Percentiles rank a stretch among this genome's conserved stretches.
phyloP scores from a whole-genome alignment of 352 stramenopile genomes.

The Halophytophthora polymorphica region DNA sequence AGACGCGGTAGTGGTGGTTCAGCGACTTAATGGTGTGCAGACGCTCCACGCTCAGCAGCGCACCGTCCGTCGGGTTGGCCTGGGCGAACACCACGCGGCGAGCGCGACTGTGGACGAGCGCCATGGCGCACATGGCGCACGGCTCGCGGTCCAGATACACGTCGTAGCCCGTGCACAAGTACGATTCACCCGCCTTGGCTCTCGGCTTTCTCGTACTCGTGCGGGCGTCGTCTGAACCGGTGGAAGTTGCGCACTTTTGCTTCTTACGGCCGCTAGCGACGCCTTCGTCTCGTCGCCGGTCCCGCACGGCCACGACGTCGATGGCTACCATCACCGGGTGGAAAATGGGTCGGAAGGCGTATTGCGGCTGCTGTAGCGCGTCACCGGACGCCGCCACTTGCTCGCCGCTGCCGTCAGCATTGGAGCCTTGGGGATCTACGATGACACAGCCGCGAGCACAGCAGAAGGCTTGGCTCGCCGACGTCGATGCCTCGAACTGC shows the following conservation, averaged over 20 bases:
- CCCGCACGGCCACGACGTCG: constrained; percentile 58
- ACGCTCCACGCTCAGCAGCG: constrained; percentile 51
- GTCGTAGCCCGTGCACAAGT: constrained; percentile 89
- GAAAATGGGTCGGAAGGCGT: constrained; percentile 49
- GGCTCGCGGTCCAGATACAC: constrained; percentile 84
- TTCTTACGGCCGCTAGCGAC: constrained; percentile 25
- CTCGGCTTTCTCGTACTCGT: constrained; percentile 4
- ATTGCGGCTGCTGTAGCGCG: constrained; percentile 13
- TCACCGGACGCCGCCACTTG: constrained; percentile 20
- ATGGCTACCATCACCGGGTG: constrained; percentile 73
- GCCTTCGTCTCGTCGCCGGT: constrained; percentile 36
- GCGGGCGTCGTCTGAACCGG: not conserved
- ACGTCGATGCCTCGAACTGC: constrained; percentile 13
- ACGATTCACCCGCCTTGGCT: constrained; percentile 44
- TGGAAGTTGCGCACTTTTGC: constrained; percentile 21
- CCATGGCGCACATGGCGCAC: constrained; percentile 90
- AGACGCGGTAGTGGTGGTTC: constrained; percentile 88
- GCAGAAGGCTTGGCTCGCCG: constrained; percentile 12
- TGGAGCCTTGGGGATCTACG: constrained; percentile 33
- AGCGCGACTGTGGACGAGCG: constrained; percentile 81
- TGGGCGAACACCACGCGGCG: constrained; percentile 74
- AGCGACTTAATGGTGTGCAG: constrained; percentile 85
- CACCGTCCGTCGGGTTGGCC: constrained; percentile 54
- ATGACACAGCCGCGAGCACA: constrained; percentile 57
- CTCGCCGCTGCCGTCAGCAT: constrained; percentile 6